Base-by-base conservation (phyloP, 2,329 filamentous ascomycete genomes). In the Ophiostoma ips region DNA sequence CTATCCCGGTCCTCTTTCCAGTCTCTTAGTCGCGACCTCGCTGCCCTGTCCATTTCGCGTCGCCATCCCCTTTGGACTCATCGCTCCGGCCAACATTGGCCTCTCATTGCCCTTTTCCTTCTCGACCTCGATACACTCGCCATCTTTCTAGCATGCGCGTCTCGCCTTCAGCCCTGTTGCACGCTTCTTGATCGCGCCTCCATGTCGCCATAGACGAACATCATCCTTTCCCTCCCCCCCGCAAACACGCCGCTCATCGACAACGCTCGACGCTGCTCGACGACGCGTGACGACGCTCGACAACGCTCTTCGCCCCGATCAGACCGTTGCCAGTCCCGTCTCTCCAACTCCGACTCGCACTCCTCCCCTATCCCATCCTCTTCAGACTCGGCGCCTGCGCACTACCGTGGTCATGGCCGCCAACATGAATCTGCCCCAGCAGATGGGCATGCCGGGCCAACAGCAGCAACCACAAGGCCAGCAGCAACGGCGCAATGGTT, bases 331-430 rank as follows among this genome's bases (percentile, higher is more conserved):
- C 8, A 28, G 24, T 8, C 8, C 24, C 24, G 5, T 5, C 24
- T 28, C 24, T 8, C 18, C 37, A 6, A 12, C n/a, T n/a, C n/a
- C n/a, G n/a, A n/a, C n/a, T n/a, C n/a, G n/a, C n/a, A n/a, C n/a
- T n/a, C n/a, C n/a, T 35, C 44, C 9, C 18, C 16, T 5, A 30
- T 5, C 24, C 46, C 12, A 19, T 2, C 19, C 3, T 12, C 33
- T 12, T n/a, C 44, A 21, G 4, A 31, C 18, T 6, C 19, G 13
- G 31, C 21, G 37, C 24, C 37, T 38, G 31, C 28, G 21, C 24
- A 16, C 38, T 37, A 30, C 35, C 31, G 70, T 70, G 68, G 71
- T 71, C 64, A 79, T 79, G 75, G 75, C 75, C 67, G 74, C 71
- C 61, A 77, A 76, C 58, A 72, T 78, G 65, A 56, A 55, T 28